Evolutionary conservation across 2,329 filamentous ascomycete genomes (phyloP).

Genomic region (Exutisphaerella laricina): DNA sequence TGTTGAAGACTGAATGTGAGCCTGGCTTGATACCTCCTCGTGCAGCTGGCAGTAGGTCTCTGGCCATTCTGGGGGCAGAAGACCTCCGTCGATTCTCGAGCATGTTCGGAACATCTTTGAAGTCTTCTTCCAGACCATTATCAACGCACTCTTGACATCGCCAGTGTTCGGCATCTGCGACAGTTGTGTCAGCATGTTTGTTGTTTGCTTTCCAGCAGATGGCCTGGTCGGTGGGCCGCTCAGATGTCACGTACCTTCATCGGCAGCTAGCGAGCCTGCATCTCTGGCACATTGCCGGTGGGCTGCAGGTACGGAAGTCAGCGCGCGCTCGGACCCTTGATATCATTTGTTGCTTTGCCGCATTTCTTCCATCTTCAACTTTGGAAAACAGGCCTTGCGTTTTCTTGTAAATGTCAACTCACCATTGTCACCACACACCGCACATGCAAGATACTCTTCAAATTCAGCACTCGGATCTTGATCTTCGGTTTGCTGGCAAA

Average conservation of each 20-base stretch:
- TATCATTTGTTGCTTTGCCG: constrained; percentile 25
- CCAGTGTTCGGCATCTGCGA: constrained; percentile 54
- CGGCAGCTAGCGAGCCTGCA: constrained; percentile 56
- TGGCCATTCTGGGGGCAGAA: constrained; percentile 59
- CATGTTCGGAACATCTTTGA: constrained; percentile 35
- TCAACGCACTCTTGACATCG: constrained; percentile 55
- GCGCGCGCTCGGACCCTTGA: constrained; percentile 34
- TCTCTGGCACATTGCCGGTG: constrained; percentile 85
- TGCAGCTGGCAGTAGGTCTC: constrained; percentile 64
- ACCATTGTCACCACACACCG: constrained; percentile 77
- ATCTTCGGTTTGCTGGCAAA: constrained; percentile 77
- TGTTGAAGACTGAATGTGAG: constrained; percentile 73
- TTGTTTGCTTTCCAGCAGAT: constrained; percentile 16
- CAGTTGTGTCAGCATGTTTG: constrained; percentile 23
- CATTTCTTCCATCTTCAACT: constrained; percentile 22
- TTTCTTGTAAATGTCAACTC: constrained; percentile 39
- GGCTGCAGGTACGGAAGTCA: constrained; percentile 56
- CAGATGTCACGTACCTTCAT: constrained; percentile 54
- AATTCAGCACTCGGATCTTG: constrained; percentile 76
- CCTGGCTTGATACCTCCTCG: constrained; percentile 59
- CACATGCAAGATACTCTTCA: constrained; percentile 71
- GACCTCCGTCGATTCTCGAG: constrained; percentile 47
- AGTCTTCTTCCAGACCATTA: constrained; percentile 46
- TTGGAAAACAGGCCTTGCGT: constrained; percentile 13
- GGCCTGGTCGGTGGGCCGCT: constrained; percentile 10